Evolutionary conservation across 2,329 filamentous ascomycete genomes (phyloP).

Genomic region (Aspergillus flavus): DNA sequence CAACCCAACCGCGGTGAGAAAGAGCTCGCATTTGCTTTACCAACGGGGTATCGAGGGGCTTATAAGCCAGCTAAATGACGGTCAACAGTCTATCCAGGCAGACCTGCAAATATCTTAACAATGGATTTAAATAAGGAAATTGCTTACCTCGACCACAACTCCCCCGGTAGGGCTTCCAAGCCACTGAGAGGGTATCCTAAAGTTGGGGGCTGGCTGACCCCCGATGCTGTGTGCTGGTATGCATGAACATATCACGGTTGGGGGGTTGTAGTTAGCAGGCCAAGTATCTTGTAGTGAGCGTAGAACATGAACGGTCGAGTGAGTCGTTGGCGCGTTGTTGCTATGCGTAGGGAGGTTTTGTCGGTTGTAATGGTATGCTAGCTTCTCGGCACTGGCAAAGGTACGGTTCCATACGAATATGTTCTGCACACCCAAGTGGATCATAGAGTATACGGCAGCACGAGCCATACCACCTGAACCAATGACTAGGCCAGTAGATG

Average conservation of each 20-base stretch:
- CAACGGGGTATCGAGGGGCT: slow-evolving; percentile 41
- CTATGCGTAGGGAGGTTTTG: slow-evolving; percentile 29
- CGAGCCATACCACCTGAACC: slow-evolving; percentile 59
- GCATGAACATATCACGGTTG: slow-evolving; percentile 42
- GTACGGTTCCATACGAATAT: slow-evolving; percentile 44
- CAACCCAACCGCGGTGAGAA: slow-evolving; percentile 43
- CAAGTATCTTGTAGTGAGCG: slow-evolving; percentile 33
- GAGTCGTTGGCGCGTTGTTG: slow-evolving; percentile 18
- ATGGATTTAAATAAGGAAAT: background rate
- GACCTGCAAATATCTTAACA: background rate
- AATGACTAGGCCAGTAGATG: slow-evolving; percentile 61
- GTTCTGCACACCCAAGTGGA: slow-evolving; percentile 41
- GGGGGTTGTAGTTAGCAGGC: slow-evolving; percentile 38
- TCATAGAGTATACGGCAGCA: slow-evolving; percentile 44
- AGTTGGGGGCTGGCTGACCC: slow-evolving; percentile 38
- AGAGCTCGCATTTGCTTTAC: slow-evolving; percentile 40
- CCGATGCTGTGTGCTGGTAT: slow-evolving; percentile 42
- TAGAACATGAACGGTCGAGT: slow-evolving; percentile 32
- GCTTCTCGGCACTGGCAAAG: slow-evolving; percentile 35
- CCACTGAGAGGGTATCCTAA: slow-evolving; percentile 40
- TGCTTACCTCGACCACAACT: slow-evolving; percentile 43
- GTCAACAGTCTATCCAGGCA: background rate
- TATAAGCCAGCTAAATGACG: slow-evolving; percentile 39
- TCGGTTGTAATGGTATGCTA: slow-evolving; percentile 41
- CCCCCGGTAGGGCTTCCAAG: slow-evolving; percentile 43